phyloP scores from a whole-genome alignment of 164 flowering plant species.

The Buxus sempervirens region DNA sequence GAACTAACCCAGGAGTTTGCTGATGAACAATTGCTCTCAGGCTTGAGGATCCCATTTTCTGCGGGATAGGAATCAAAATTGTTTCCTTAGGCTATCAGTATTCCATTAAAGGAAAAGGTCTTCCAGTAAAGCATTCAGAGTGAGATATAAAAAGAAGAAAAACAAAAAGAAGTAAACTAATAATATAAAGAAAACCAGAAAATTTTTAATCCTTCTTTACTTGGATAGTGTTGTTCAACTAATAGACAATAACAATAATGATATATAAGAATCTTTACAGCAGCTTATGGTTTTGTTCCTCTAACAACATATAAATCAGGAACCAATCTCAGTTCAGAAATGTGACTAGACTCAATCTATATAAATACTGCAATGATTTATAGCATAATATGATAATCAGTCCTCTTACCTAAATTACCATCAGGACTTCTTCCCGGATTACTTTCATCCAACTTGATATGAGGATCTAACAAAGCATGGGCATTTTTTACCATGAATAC shows the following conservation, averaged over 20 bases:
- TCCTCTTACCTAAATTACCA: constrained; percentile 47
- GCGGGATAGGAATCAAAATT: constrained; percentile 7
- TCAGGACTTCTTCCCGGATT: constrained; percentile 27
- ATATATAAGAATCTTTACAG: neutral
- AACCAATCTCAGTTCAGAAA: neutral
- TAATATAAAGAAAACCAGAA: neutral
- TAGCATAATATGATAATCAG: neutral
- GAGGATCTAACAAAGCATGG: constrained; percentile 40
- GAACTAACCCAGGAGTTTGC: constrained; percentile 86
- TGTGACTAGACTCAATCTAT: neutral
- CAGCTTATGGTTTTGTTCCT: neutral
- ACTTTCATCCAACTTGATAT: constrained; percentile 14
- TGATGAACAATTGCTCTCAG: constrained; percentile 26
- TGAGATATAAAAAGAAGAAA: neutral
- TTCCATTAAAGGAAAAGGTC: neutral
- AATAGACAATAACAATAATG: neutral
- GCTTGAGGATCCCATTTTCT: constrained; percentile 41
- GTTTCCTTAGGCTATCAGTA: neutral
- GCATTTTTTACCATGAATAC: constrained; percentile 78
- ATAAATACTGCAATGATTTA: neutral
- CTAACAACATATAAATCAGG: neutral
- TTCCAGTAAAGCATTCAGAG: too few species aligned
- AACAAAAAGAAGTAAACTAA: too few species aligned
- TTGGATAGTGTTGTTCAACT: neutral
- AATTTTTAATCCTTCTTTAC: neutral